Percentiles rank a stretch among this genome's conserved stretches.
Evolutionary conservation across 306 rosid genomes (phyloP).

Genomic region (Cicer judaicum): DNA sequence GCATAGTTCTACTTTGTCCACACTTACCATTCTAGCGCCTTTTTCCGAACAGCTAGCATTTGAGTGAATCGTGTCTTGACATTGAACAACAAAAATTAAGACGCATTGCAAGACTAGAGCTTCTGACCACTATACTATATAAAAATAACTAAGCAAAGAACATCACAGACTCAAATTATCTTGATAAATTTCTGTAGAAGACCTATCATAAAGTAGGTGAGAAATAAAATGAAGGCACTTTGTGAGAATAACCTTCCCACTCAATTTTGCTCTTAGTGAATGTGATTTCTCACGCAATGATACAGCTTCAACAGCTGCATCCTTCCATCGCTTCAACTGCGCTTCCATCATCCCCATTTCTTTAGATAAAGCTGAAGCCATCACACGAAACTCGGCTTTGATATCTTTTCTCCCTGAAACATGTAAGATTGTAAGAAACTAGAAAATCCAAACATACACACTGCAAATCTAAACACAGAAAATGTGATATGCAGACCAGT

Average conservation of each 20-base stretch:
- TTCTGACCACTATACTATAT: slow-evolving; percentile 26
- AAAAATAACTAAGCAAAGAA: slow-evolving; percentile 25
- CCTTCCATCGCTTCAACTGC: slow-evolving; percentile 89
- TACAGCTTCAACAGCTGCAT: slow-evolving; percentile 80
- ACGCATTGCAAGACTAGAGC: neutral
- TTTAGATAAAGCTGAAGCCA: slow-evolving; percentile 89
- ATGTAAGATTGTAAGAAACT: slow-evolving; percentile 47
- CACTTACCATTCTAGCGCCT: neutral
- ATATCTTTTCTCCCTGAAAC: slow-evolving; percentile 90
- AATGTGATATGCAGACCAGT: slow-evolving; percentile 57
- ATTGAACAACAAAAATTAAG: slow-evolving; percentile 30
- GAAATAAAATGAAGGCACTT: slow-evolving; percentile 39
- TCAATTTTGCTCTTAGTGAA: slow-evolving; percentile 59
- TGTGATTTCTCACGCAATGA: slow-evolving; percentile 75
- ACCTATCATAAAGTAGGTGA: slow-evolving; percentile 22
- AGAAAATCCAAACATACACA: slow-evolving; percentile 41
- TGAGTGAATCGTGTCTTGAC: slow-evolving; percentile 6
- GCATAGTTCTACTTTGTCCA: slow-evolving; percentile 22
- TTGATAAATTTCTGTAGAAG: slow-evolving; percentile 31
- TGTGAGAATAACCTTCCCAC: slow-evolving; percentile 64
- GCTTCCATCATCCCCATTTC: slow-evolving; percentile 98
- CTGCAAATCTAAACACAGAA: slow-evolving; percentile 41
- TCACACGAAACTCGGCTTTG: slow-evolving; percentile 86
- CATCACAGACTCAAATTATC: slow-evolving; percentile 37
- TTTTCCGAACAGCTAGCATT: slow-evolving; percentile 26